phyloP scores from a whole-genome alignment of 2,329 filamentous ascomycete genomes.

The Erysiphe neolycopersici region DNA sequence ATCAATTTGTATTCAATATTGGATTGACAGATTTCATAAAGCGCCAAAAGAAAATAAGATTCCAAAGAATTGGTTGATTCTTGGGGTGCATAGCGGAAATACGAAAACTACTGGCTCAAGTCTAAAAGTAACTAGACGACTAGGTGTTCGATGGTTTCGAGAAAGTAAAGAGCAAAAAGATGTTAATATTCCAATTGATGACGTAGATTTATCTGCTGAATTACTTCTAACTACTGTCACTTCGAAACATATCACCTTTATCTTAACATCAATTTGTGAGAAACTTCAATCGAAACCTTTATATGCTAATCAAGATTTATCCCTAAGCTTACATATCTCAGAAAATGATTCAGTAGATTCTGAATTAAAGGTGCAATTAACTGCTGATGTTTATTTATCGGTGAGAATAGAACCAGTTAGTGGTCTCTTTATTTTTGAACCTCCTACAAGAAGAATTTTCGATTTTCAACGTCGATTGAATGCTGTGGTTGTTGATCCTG shows the following conservation, averaged over 20 bases:
- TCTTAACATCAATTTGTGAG: slow-evolving; percentile 38
- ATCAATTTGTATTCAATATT: slow-evolving; percentile 73
- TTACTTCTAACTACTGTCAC: slow-evolving; percentile 46
- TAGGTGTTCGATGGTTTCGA: slow-evolving; percentile 59
- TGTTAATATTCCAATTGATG: slow-evolving; percentile 38
- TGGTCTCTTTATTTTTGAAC: slow-evolving; percentile 46
- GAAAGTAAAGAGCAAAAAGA: slow-evolving; percentile 50
- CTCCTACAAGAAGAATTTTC: slow-evolving; percentile 27
- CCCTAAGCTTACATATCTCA: slow-evolving; percentile 29
- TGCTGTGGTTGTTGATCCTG: slow-evolving; percentile 23
- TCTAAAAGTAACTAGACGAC: slow-evolving; percentile 21
- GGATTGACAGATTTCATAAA: slow-evolving; percentile 32
- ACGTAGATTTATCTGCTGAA: slow-evolving; percentile 44
- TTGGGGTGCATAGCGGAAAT: slow-evolving; percentile 49
- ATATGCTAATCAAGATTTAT: slow-evolving; percentile 31
- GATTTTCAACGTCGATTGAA: slow-evolving; percentile 41
- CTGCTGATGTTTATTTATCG: slow-evolving; percentile 28
- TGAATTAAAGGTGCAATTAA: slow-evolving; percentile 40
- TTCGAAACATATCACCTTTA: slow-evolving; percentile 44
- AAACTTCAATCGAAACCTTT: slow-evolving; percentile 32
- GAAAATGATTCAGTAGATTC: slow-evolving; percentile 37
- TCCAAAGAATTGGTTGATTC: slow-evolving; percentile 70
- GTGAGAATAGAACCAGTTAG: slow-evolving; percentile 52
- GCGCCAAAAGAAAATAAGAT: slow-evolving; percentile 16
- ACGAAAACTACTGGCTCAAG: slow-evolving; percentile 17